Percentiles rank a stretch among this genome's conserved stretches.
phyloP scores from a whole-genome alignment of 1,139 yeast genomes.

The Ogataea hybrid region DNA sequence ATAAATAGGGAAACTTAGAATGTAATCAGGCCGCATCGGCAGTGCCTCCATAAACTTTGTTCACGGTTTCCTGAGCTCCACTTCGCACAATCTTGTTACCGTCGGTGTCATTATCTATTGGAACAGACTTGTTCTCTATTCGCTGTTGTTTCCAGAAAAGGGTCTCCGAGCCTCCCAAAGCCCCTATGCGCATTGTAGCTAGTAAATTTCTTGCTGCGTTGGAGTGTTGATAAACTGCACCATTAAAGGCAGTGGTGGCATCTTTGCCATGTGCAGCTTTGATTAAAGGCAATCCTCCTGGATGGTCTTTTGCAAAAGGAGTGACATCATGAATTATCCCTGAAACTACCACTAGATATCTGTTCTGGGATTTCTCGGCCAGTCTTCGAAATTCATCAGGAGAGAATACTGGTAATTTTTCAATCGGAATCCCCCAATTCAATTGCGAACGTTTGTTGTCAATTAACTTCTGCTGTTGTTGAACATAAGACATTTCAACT shows the following conservation, averaged over 20 bases:
- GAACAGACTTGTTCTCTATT: slow-evolving; percentile 53
- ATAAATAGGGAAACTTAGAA: neutral
- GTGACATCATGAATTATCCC: slow-evolving; percentile 73
- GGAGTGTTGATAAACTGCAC: slow-evolving; percentile 74
- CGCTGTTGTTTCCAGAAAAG: slow-evolving; percentile 75
- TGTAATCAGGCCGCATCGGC: slow-evolving; percentile 38
- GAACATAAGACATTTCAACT: slow-evolving; percentile 55
- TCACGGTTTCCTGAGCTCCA: slow-evolving; percentile 51
- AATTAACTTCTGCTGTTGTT: slow-evolving; percentile 61
- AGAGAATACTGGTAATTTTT: slow-evolving; percentile 55
- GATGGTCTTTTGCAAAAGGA: slow-evolving; percentile 70
- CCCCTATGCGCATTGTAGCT: slow-evolving; percentile 76
- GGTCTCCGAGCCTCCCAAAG: slow-evolving; percentile 73
- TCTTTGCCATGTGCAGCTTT: slow-evolving; percentile 67
- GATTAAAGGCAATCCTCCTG: slow-evolving; percentile 64
- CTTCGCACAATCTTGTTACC: slow-evolving; percentile 57
- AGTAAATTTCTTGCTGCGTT: slow-evolving; percentile 69
- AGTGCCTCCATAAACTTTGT: slow-evolving; percentile 35
- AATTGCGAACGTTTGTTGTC: slow-evolving; percentile 60
- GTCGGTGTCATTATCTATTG: slow-evolving; percentile 47
- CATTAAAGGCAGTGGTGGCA: slow-evolving; percentile 70
- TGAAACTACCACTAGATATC: slow-evolving; percentile 44
- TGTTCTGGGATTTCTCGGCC: slow-evolving; percentile 34
- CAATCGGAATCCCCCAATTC: slow-evolving; percentile 78
- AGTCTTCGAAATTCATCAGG: slow-evolving; percentile 49